These are phyloP conservation scores for Trichoderma hamatum DNA, from an alignment of 2,329 filamentous ascomycete species.

Conservation along the genomic window DNA sequence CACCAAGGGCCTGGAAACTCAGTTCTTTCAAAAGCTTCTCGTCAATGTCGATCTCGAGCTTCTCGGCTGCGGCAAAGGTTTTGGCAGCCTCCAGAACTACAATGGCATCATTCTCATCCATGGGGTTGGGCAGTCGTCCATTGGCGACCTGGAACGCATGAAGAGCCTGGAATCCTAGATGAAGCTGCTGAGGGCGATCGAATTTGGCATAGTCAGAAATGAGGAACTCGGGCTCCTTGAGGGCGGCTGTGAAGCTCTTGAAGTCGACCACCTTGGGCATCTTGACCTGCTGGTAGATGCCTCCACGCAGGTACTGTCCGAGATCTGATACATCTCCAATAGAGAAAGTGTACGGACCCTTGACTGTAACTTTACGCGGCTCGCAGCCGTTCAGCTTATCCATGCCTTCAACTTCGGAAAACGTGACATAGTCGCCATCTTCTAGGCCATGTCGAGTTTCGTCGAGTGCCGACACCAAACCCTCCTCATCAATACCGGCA, in stretches of 20 bases:
- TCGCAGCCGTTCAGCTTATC: conserved; percentile 80
- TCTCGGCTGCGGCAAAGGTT: conserved; percentile 72
- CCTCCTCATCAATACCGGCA: conserved; percentile 85
- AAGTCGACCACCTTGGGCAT: conserved; percentile 96
- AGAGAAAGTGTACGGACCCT: conserved; percentile 95
- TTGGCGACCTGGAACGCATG: conserved; percentile 81
- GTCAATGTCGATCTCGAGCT: conserved; percentile 71
- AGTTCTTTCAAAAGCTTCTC: conserved; percentile 92
- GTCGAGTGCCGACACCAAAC: conserved; percentile 88
- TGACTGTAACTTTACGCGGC: conserved; percentile 88
- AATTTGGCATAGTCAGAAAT: conserved; percentile 98
- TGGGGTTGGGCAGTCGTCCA: conserved; percentile 75
- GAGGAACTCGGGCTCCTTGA: conserved; percentile 86
- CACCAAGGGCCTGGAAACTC: conserved; percentile 90
- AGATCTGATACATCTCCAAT: conserved; percentile 90
- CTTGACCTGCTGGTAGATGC: conserved; percentile 94
- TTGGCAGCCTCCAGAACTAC: conserved; percentile 77
- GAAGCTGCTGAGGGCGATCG: conserved; percentile 88
- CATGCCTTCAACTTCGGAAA: conserved; percentile 91
- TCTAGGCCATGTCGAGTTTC: conserved; percentile 94
- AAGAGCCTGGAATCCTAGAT: conserved; percentile 89
- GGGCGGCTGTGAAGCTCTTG: conserved; percentile 73
- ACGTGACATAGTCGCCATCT: conserved; percentile 95
- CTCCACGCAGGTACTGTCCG: conserved; percentile 84
- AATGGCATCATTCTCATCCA: conserved; percentile 81